Evolutionary conservation across 768 basidiomycete species (phyloP), one percentile per base, ranked within the genome.

Genomic region (Austroboletus festivus): DNA sequence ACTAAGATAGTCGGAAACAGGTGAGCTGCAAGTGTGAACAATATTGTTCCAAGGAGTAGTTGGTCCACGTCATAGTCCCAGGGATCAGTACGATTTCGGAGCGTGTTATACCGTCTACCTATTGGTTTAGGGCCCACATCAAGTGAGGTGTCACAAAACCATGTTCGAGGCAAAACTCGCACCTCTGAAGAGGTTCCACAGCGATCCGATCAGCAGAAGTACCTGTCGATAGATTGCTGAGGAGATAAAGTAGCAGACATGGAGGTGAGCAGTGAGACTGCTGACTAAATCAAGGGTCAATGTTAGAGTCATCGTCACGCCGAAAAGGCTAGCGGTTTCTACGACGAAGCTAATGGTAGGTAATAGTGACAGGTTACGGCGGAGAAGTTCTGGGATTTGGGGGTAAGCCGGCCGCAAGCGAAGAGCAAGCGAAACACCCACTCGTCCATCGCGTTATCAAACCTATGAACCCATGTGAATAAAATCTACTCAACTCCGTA

Each of bases 101-200:
- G 72, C 9, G 85, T 81, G 62, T 98, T 98, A 60, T 81, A 85
- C 40, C 93, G 79, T 68, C 90, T 97, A 1, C 95, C 93, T 94
- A 53, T 42, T 8, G 7, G 24, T 21, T 40, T 18, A 19, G 28
- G 13, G 48, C 53, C 34, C 46, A 38, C 3, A 18, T 42, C 22
- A 23, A 38, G 30, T 44, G 11, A 44, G 8, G 21, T 20, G n/a
- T 16, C 8, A 31, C 7, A n/a, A n/a, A 44, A 21, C 30, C 19
- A 38, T 22, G 18, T 21, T 12, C 42, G 37, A 44, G 20, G 18
- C 3, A 31, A 42, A 38, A 11, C 2, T 51, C 73, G 39, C 46
- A 88, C 93, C 95, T 68, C 93, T 76, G 64, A 97, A 96, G 19
- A 97, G 76, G 60, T 90, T 90, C 83, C 90, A 95, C 26, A 97